A percentile compares a stretch with the other conserved stretches of the same genome.
phyloP scores from a whole-genome alignment of 2,329 filamentous ascomycete genomes.

The Shiraia sp. region DNA sequence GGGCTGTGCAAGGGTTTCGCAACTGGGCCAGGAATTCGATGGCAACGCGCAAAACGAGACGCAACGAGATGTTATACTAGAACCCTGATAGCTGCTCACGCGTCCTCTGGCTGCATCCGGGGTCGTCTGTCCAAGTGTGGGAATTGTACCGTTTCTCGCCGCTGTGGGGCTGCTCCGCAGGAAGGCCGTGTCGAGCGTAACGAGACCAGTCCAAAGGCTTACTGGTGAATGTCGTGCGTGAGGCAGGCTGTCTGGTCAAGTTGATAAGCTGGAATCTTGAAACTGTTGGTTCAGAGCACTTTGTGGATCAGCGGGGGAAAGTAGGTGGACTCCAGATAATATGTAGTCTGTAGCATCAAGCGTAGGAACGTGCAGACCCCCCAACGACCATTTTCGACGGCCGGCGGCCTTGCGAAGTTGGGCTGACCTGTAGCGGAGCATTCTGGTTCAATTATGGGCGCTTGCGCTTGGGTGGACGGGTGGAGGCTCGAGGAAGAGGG shows the following conservation, averaged over 20 bases:
- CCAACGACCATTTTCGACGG: constrained; percentile 24
- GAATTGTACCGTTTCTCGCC: constrained; percentile 33
- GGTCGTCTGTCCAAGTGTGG: constrained; percentile 34
- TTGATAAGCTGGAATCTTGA: constrained; percentile 13
- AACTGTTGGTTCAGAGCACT: constrained; percentile 34
- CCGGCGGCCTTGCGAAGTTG: constrained; percentile 29
- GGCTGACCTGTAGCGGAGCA: constrained; percentile 32
- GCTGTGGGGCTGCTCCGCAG: constrained; percentile 35
- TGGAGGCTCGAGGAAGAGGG: constrained; percentile 35
- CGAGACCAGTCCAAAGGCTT: constrained; percentile 25
- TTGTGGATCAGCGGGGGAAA: constrained; percentile 30
- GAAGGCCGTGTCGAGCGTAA: constrained; percentile 27
- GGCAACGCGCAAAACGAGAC: constrained; percentile 28
- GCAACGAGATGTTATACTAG: constrained; percentile 33
- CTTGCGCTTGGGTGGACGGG: constrained; percentile 42
- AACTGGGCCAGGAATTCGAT: constrained; percentile 24
- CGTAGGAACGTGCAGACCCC: constrained; percentile 26
- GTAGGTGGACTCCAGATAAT: constrained; percentile 30
- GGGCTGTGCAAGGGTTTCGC: constrained; percentile 37
- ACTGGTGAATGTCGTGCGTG: constrained; percentile 22
- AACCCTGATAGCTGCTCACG: constrained; percentile 24
- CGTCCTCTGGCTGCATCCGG: constrained; percentile 29
- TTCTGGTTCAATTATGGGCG: constrained; percentile 38
- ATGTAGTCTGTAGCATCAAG: constrained; percentile 36
- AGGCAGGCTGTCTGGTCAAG: constrained; percentile 13